Conservation (phyloP, 331 rosid genomes). For the Rosa hybrid region DNA sequence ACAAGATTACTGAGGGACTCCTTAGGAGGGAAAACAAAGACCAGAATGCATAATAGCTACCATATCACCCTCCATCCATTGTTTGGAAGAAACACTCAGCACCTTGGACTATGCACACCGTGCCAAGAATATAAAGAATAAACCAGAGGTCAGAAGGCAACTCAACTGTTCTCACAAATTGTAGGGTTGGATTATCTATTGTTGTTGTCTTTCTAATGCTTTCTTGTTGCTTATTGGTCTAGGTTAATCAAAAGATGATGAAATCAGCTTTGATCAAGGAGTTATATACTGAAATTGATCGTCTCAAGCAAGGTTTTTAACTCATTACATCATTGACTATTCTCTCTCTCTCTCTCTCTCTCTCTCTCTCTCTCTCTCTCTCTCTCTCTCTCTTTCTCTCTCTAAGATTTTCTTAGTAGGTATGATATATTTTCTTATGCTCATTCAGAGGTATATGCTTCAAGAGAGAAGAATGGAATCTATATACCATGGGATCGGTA, state of each 20-base stretch:
- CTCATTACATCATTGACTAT: constrained; percentile 16
- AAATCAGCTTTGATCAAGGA: constrained; percentile 97
- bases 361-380: no score
- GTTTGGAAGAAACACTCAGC: constrained; percentile 98
- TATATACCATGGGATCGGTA: constrained; percentile 98
- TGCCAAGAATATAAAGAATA: no score
- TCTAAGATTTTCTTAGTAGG: not conserved
- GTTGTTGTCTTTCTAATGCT: constrained; percentile 30
- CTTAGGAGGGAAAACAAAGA: constrained; percentile 98
- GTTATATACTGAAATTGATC: constrained; percentile 93
- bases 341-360: constrained; percentile 8
- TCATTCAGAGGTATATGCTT: constrained; percentile 92
- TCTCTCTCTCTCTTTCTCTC: no score
- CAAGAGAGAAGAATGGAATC: constrained; percentile 99
- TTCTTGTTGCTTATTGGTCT: constrained; percentile 35
- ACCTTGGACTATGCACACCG: constrained; percentile 91
- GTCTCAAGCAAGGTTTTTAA: constrained; percentile 89
- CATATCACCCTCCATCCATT: constrained; percentile 94
- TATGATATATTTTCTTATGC: constrained; percentile 13
- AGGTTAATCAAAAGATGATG: constrained; percentile 99
- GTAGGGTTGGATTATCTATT: no score
- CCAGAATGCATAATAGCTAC: constrained; percentile 99
- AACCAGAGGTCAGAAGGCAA: no score
- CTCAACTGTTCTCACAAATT: no score
- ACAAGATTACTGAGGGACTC: constrained; percentile 96